phyloP scores from a whole-genome alignment of 1,284 basidiomycete species.

The Kwoniella shivajii region DNA sequence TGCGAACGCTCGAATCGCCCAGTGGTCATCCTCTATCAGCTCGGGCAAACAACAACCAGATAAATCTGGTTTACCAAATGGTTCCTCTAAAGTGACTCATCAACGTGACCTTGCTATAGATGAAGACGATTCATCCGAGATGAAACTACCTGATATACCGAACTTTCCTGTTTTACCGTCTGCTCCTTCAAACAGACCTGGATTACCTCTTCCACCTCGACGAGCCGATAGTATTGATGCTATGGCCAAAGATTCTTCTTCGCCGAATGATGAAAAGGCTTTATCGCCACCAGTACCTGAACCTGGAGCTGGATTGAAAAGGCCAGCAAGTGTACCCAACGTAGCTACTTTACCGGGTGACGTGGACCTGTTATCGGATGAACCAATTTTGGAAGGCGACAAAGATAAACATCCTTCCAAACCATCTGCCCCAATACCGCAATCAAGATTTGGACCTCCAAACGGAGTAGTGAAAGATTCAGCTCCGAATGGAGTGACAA shows the following conservation, averaged over 20 bases:
- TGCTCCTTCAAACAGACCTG: conserved; percentile 26
- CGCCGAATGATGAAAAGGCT: conserved; percentile 1
- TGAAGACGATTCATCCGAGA: conserved; percentile 12
- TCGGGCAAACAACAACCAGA: background rate
- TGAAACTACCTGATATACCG: conserved; percentile 28
- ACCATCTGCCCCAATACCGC: conserved; percentile 2
- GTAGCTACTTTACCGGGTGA: conserved; percentile 18
- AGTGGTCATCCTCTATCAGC: conserved; percentile 4
- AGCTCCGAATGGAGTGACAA: conserved; percentile 1
- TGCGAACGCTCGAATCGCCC: conserved; percentile 6
- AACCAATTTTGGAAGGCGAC: conserved; percentile 10
- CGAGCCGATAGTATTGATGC: conserved; percentile 13
- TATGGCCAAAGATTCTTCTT: background rate
- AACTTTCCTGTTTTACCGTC: conserved; percentile 33
- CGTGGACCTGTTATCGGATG: conserved; percentile 12
- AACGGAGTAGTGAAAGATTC: conserved; percentile 2
- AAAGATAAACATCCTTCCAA: conserved; percentile 13
- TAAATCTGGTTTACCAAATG: conserved; percentile 21
- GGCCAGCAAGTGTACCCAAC: conserved; percentile 35
- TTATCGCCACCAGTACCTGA: conserved; percentile 25
- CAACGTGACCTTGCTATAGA: conserved; percentile 14
- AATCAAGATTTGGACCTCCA: background rate
- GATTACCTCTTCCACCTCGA: conserved; percentile 24
- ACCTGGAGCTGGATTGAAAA: conserved; percentile 27
- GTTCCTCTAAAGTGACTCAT: conserved; percentile 3